These are phyloP conservation scores for Periconia sp. DNA, from an alignment of 2,329 filamentous ascomycete species.

Conservation along the genomic window DNA sequence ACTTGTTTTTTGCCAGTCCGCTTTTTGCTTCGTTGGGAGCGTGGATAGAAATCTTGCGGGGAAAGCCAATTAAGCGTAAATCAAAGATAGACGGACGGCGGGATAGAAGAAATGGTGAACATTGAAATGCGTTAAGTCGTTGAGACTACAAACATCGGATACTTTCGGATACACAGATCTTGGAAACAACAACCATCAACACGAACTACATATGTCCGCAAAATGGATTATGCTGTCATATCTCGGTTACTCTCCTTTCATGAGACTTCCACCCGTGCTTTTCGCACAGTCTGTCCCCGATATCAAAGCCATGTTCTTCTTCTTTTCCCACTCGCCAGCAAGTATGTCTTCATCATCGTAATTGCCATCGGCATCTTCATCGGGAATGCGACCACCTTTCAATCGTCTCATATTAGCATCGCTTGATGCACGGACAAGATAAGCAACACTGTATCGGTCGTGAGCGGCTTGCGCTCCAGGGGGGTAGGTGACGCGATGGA, in stretches of 20 bases:
- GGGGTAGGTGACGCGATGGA: constrained; percentile 1
- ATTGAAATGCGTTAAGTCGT: too few relatives aligned
- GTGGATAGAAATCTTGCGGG: too few relatives aligned
- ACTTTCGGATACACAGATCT: too few relatives aligned
- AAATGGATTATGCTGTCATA: too few relatives aligned
- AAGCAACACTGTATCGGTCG: constrained; percentile 1
- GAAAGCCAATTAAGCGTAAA: too few relatives aligned
- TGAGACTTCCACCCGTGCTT: not conserved
- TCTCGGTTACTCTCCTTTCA: not conserved
- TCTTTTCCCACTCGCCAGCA: constrained; percentile 1
- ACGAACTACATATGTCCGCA: too few relatives aligned
- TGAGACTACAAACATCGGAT: too few relatives aligned
- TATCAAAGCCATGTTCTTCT: not conserved
- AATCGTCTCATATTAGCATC: constrained; percentile 1
- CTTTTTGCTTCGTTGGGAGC: too few relatives aligned
- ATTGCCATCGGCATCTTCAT: not conserved
- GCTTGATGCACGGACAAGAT: not conserved
- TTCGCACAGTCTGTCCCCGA: not conserved
- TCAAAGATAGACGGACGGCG: too few relatives aligned
- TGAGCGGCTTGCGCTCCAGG: not conserved
- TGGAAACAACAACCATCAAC: too few relatives aligned
- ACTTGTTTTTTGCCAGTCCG: too few relatives aligned
- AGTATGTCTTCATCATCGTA: constrained; percentile 2
- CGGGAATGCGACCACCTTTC: not conserved
- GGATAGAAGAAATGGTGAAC: too few relatives aligned